Percentiles rank a stretch among this genome's conserved stretches.
phyloP scores from a whole-genome alignment of 2,329 filamentous ascomycete genomes.

The Sarocladiaceae sp. region DNA sequence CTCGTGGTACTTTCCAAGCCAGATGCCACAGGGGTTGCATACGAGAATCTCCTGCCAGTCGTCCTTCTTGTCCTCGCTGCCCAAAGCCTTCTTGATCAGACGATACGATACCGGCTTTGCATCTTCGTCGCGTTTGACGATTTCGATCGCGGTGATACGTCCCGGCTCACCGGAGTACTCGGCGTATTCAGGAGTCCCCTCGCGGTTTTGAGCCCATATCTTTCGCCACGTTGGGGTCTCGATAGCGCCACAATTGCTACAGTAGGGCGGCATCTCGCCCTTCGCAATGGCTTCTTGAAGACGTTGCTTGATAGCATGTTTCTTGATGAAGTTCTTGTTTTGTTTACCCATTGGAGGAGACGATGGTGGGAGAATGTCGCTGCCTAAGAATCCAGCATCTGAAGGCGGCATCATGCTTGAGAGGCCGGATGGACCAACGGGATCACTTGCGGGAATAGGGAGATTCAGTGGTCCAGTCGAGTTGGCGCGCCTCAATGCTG shows the following conservation, averaged over 20 bases:
- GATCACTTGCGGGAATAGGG: conserved; percentile 44
- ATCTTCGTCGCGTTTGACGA: conserved; percentile 58
- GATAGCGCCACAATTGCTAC: conserved; percentile 89
- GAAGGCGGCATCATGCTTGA: conserved; percentile 17
- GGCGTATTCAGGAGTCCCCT: conserved; percentile 65
- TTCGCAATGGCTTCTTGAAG: conserved; percentile 63
- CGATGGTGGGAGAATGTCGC: conserved; percentile 35
- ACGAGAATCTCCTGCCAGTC: conserved; percentile 69
- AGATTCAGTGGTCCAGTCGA: conserved; percentile 29
- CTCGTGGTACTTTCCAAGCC: conserved; percentile 81
- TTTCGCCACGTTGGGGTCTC: conserved; percentile 96
- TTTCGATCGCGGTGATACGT: conserved; percentile 69
- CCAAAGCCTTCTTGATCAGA: conserved; percentile 71
- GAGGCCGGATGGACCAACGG: conserved; percentile 23
- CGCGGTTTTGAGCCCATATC: conserved; percentile 74
- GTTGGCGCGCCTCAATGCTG: conserved; percentile 28
- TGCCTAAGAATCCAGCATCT: conserved; percentile 16
- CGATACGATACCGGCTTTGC: conserved; percentile 65
- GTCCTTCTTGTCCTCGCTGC: conserved; percentile 57
- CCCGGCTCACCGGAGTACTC: conserved; percentile 71
- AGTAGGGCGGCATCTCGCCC: conserved; percentile 84
- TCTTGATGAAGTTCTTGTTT: conserved; percentile 62
- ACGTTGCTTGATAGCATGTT: conserved; percentile 55
- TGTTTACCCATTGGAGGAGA: conserved; percentile 43
- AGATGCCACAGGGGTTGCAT: conserved; percentile 95